These are phyloP conservation scores for Dunaliella primolecta DNA, from an alignment of 139 green algal genomes.

Conservation along the genomic window DNA sequence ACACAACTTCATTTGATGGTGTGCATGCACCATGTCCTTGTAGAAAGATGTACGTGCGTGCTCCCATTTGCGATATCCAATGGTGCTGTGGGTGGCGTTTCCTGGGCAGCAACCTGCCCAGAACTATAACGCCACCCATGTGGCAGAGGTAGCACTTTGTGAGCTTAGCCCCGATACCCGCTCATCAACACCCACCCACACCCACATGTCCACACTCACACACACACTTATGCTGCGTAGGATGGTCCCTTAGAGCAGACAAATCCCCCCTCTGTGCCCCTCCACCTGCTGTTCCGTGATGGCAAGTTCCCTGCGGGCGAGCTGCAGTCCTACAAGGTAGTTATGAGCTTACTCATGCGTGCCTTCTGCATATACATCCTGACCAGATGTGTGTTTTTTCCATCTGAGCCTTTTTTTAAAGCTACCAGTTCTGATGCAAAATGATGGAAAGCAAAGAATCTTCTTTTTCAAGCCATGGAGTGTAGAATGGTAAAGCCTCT, in stretches of 20 bases:
- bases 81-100: too few species aligned
- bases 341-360: too few species aligned
- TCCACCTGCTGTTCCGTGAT: slow-evolving; percentile 80
- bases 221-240: slow-evolving; percentile 9
- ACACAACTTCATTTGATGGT: too few species aligned
- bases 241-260: slow-evolving; percentile 67
- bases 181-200: neutral
- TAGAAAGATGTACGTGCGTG: neutral
- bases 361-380: too few species aligned
- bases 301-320: slow-evolving; percentile 79
- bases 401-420: too few species aligned
- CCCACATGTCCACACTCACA: neutral
- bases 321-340: slow-evolving; percentile 48
- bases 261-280: slow-evolving; percentile 81
- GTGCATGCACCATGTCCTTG: too few species aligned
- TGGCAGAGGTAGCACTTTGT: neutral
- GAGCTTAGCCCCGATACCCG: neutral
- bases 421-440: too few species aligned
- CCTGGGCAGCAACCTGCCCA: neutral
- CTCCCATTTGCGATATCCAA: too few species aligned
- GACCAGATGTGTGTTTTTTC: too few species aligned
- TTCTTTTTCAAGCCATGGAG: too few species aligned
- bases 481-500: too few species aligned
- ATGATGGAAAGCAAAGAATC: too few species aligned
- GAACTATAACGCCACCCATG: neutral